Conservation (phyloP, 345 rosid species). For the Aquilaria yunnanensis region DNA sequence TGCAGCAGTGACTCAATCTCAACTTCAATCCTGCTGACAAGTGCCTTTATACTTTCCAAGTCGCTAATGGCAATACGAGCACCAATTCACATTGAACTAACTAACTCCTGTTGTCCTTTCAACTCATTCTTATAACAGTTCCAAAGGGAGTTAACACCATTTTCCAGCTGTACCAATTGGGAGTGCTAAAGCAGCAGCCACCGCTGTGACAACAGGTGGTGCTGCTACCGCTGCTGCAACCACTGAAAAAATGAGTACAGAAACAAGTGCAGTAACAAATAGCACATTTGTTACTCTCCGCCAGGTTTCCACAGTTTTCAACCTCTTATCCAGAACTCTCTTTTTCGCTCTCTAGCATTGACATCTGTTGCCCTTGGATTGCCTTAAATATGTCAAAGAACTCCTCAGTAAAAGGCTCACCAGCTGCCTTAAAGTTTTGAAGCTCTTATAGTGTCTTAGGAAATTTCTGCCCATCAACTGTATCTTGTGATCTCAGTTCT, state of each 20-base stretch:
- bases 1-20: conserved; percentile 49
- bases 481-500: conserved; percentile 29
- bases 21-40: conserved; percentile 47
- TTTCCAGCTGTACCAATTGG: conserved; percentile 68
- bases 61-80: conserved; percentile 51
- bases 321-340: conserved; percentile 59
- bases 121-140: conserved; percentile 43
- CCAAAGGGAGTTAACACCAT: conserved; percentile 72
- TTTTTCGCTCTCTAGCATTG: conserved; percentile 41
- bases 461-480: conserved; percentile 32
- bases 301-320: conserved; percentile 62
- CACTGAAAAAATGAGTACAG: conserved; percentile 74
- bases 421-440: conserved; percentile 50
- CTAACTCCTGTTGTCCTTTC: conserved; percentile 48
- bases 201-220: conserved; percentile 60
- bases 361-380: conserved; percentile 43
- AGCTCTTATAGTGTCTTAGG: conserved; percentile 62
- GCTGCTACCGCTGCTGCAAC: conserved; percentile 85
- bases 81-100: conserved; percentile 37
- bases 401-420: conserved; percentile 65
- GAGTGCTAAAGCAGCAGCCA: conserved; percentile 63
- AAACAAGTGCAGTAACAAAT: conserved; percentile 61
- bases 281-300: conserved; percentile 65
- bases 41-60: conserved; percentile 57
- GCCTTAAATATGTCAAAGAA: conserved; percentile 46